Evolutionary conservation across 352 stramenopile genomes (phyloP).

Genomic region (Globisporangium nunn): DNA sequence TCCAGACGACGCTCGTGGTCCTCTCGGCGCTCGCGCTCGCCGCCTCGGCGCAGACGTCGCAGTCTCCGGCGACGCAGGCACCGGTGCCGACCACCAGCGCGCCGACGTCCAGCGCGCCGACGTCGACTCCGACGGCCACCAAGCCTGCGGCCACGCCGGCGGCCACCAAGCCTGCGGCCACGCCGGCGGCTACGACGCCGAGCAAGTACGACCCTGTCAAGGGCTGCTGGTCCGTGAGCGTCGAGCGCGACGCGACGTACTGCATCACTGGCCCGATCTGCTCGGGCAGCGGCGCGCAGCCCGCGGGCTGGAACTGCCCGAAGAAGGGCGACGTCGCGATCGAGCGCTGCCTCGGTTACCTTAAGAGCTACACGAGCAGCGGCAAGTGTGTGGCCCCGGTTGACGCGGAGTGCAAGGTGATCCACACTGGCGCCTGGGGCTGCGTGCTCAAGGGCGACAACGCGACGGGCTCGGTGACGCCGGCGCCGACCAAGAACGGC

Average conservation of each 20-base stretch:
- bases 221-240: constrained; percentile 14
- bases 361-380: constrained; percentile 7
- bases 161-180: background rate
- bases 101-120: background rate
- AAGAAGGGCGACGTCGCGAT: constrained; percentile 4
- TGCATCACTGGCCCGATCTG: constrained; percentile 7
- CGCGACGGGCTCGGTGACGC: background rate
- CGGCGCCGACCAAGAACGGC: background rate
- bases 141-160: background rate
- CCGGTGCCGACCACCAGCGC: background rate
- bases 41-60: background rate
- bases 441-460: constrained; percentile 3
- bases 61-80: background rate
- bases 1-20: background rate
- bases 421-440: constrained; percentile 15
- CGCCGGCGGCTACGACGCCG: constrained; percentile 2
- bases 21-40: background rate
- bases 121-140: background rate
- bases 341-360: background rate
- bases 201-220: constrained; percentile 2
- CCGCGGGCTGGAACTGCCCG: constrained; percentile 6
- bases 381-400: constrained; percentile 3
- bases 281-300: background rate
- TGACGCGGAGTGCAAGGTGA: constrained; percentile 4
- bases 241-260: constrained; percentile 14